Evolutionary conservation across 2,329 filamentous ascomycete genomes (phyloP).

Genomic region (Diaporthe caulivora): DNA sequence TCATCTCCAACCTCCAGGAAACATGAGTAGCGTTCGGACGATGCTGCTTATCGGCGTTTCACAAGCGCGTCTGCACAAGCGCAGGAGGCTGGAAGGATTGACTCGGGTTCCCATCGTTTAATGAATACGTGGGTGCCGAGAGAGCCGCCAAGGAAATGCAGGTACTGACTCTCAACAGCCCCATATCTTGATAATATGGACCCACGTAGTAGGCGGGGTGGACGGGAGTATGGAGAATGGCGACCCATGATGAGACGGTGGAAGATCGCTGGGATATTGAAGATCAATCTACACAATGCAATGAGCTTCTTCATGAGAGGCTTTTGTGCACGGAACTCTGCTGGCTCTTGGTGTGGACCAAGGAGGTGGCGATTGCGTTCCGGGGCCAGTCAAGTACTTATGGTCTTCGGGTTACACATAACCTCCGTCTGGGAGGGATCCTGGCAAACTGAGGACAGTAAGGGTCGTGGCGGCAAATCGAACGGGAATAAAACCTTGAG

Average conservation of each 20-base stretch:
- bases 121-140: conserved; percentile 41
- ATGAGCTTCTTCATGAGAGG: conserved; percentile 41
- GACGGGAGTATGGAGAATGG: conserved; percentile 42
- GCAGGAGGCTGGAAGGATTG: conserved; percentile 36
- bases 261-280: conserved; percentile 43
- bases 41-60: background rate
- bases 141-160: conserved; percentile 43
- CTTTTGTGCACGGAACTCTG: conserved; percentile 33
- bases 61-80: background rate
- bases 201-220: conserved; percentile 43
- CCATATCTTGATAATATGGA: conserved; percentile 43
- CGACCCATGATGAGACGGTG: conserved; percentile 45
- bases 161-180: conserved; percentile 37
- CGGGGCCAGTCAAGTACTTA: background rate
- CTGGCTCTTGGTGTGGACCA: conserved; percentile 37
- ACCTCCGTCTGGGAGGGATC: background rate
- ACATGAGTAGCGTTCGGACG: background rate
- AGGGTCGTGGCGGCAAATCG: no score
- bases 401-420: background rate
- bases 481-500: background rate
- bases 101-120: conserved; percentile 37
- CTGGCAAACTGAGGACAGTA: no score
- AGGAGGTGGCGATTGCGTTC: background rate
- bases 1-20: background rate
- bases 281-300: conserved; percentile 43